A percentile compares a stretch with the other conserved stretches of the same genome.
phyloP scores from a whole-genome alignment of 805 yeast genomes.

The Starmerella tilneyi region DNA sequence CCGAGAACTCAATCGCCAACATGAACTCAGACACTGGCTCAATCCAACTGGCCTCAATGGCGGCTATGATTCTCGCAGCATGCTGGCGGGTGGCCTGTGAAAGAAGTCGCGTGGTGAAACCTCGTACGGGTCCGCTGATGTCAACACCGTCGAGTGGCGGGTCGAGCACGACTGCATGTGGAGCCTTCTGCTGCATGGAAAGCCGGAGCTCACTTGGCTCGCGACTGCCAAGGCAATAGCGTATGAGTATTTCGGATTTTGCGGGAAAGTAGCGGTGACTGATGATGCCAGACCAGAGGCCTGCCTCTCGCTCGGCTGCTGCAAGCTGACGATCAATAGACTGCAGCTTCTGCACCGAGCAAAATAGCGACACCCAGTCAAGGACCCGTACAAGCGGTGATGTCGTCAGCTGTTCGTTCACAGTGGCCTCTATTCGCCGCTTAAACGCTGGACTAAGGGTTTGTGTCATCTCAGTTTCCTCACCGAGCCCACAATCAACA shows the following conservation, averaged over 20 bases:
- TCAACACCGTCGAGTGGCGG: conserved; percentile 7
- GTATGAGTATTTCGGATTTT: conserved; percentile 43
- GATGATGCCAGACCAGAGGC: conserved; percentile 51
- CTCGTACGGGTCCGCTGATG: conserved; percentile 5
- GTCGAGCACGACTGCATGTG: conserved; percentile 3
- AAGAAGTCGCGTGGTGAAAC: conserved; percentile 7
- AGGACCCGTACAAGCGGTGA: conserved; percentile 45
- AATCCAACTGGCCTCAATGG: conserved; percentile 19
- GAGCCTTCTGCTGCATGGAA: conserved; percentile 7
- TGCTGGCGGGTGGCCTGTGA: conserved; percentile 17
- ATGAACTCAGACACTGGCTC: conserved; percentile 5
- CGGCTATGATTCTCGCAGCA: conserved; percentile 13
- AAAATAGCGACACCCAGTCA: conserved; percentile 46
- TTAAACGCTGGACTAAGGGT: conserved; percentile 25
- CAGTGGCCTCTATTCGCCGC: conserved; percentile 43
- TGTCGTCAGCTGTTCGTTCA: conserved; percentile 43
- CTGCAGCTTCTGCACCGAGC: conserved; percentile 56
- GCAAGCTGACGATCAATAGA: conserved; percentile 49
- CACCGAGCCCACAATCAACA: conserved; percentile 62
- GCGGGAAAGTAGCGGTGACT: conserved; percentile 47
- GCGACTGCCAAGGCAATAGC: conserved; percentile 48
- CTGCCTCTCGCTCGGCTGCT: conserved; percentile 35
- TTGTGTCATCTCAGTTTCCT: conserved; percentile 29
- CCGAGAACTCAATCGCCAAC: conserved; percentile 13
- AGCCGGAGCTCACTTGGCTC: conserved; percentile 9